Evolutionary conservation across 768 basidiomycete species (phyloP).

Genomic region (Asterophora lycoperdoides): DNA sequence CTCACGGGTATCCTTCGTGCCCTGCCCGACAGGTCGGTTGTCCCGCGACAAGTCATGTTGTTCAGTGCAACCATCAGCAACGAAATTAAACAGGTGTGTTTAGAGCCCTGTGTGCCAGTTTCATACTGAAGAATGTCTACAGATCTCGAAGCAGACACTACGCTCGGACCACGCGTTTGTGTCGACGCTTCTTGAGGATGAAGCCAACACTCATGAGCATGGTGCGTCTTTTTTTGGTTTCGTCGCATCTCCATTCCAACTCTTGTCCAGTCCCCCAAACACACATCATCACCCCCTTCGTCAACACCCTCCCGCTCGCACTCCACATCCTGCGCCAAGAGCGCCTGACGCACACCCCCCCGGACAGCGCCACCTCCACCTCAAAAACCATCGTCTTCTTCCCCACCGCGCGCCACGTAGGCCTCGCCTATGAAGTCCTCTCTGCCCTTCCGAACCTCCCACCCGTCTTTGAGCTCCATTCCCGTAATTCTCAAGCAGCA

Average conservation of each 20-base stretch:
- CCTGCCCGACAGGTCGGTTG: slow-evolving; percentile 40
- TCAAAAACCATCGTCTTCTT: slow-evolving; percentile 51
- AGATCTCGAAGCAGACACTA: too few species aligned
- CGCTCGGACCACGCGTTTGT: not conserved
- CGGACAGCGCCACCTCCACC: slow-evolving; percentile 29
- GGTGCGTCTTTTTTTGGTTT: slow-evolving; percentile 28
- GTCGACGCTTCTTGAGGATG: too few species aligned
- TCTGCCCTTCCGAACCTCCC: slow-evolving; percentile 26
- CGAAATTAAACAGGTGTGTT: slow-evolving; percentile 52
- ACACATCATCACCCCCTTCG: slow-evolving; percentile 37
- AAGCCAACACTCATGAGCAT: slow-evolving; percentile 58
- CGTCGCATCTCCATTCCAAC: not conserved
- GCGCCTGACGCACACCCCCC: slow-evolving; percentile 21
- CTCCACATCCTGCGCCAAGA: slow-evolving; percentile 38
- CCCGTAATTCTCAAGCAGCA: slow-evolving; percentile 45
- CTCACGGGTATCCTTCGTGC: slow-evolving; percentile 56
- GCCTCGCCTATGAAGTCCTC: slow-evolving; percentile 35
- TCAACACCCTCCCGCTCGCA: slow-evolving; percentile 37
- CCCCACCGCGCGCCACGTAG: slow-evolving; percentile 60
- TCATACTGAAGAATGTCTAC: too few species aligned
- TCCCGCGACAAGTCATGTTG: slow-evolving; percentile 61
- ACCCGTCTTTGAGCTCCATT: slow-evolving; percentile 52
- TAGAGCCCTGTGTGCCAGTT: too few species aligned
- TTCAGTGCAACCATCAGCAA: slow-evolving; percentile 74
- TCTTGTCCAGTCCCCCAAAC: slow-evolving; percentile 39